These are phyloP conservation scores for Nannochloropsis salina DNA, from an alignment of 108 stramenopile species.

Conservation along the genomic window DNA sequence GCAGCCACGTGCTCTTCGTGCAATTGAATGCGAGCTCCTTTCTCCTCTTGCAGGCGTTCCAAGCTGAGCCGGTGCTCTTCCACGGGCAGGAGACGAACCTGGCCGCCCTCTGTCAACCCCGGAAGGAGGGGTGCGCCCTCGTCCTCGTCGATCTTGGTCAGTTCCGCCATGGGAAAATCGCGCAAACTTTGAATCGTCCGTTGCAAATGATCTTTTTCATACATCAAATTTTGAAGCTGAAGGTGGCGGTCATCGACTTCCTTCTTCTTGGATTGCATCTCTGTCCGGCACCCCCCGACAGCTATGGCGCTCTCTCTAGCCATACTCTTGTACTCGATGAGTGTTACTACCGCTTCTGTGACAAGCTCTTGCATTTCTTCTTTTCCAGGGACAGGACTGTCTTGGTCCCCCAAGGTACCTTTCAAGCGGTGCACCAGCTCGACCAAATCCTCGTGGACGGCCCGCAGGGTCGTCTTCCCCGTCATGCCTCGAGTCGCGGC, in stretches of 20 bases:
- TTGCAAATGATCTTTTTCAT: conserved; percentile 49
- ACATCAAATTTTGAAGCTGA: conserved; percentile 51
- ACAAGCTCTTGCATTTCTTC: neutral
- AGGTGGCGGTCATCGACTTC: conserved; percentile 39
- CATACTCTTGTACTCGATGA: neutral
- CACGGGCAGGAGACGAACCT: neutral
- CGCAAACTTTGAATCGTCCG: conserved; percentile 46
- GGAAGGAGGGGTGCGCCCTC: conserved; percentile 37
- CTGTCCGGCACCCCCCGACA: neutral
- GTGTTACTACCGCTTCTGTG: neutral
- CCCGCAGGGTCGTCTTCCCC: neutral
- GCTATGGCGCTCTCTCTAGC: neutral
- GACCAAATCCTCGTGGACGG: conserved; percentile 16
- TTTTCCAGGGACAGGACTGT: neutral
- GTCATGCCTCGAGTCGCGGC: neutral
- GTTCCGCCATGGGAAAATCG: conserved; percentile 40
- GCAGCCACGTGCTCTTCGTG: neutral
- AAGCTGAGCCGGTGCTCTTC: conserved; percentile 8
- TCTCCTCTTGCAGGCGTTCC: neutral
- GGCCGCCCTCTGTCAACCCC: neutral
- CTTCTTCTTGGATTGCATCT: conserved; percentile 20
- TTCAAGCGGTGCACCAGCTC: neutral
- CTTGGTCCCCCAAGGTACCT: neutral
- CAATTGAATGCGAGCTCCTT: neutral
- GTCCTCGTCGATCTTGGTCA: conserved; percentile 42